Evolutionary conservation across 345 rosid species (phyloP), one percentile per base, ranked within the genome.

Genomic region (Syzygium grande): DNA sequence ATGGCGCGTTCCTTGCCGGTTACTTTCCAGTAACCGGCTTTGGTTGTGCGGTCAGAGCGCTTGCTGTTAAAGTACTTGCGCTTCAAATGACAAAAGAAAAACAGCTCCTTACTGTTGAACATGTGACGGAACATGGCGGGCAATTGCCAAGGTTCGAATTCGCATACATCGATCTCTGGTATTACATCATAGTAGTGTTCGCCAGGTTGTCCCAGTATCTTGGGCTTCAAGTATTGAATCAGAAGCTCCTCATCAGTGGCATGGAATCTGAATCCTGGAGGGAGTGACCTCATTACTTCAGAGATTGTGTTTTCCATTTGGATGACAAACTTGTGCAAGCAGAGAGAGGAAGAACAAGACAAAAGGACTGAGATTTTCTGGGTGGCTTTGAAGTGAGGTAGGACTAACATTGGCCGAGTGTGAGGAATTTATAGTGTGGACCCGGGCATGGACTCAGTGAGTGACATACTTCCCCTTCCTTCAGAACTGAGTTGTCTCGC

Each of bases 1-100:
- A 94, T 83, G 0, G 3, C 9, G 29, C 91, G 89, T 27, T 89
- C 86, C 21, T 56, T 51, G 7, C 96, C 93, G 0, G 96, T 94
- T 30, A 86, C 89, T 88, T 95, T 95, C 96, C 96, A 95, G 86
- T 21, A 95, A 13, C 97, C 97, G 59, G 84, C 27, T 5, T 27
- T 38, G 1, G 94, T 92, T 23, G 52, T 86, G 30, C 95, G 88
- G 21, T 84, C 87, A 41, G 68, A 54, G 51, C 89, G 59, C 7
- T 87, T 88, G 59, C 92, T 91, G 73, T 84, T 84, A 0, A 15
- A 38, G 53, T 91, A 90, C 89, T 89, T 90, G 59, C 84, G 86
- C 56, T 88, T 89, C 7, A 87, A 89, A 3, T 55, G 88, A 23
- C 91, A 88, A 85, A 92, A 93, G 92, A 94, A 93, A 41, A 87